Conservation (phyloP, 2,329 filamentous ascomycete species). For the Diplodia corticola region DNA sequence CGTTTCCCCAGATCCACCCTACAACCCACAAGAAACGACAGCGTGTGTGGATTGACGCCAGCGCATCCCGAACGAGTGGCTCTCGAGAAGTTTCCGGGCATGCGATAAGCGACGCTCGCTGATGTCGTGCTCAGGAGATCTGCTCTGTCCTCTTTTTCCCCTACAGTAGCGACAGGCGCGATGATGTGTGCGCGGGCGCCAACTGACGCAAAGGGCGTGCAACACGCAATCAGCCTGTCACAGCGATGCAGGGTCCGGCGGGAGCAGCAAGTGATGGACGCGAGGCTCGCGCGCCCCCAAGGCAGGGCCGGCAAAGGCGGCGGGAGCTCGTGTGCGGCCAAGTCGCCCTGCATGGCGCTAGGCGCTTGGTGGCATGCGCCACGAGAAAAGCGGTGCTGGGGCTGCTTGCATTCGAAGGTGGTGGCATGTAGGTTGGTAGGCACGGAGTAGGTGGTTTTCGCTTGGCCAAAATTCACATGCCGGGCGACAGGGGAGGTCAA, state of each 20-base stretch:
- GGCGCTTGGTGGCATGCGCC: background rate
- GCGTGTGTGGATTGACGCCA: background rate
- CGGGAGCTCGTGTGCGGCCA: background rate
- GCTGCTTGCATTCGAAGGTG: no score
- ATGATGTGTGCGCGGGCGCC: no score
- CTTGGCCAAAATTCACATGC: background rate
- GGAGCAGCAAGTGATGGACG: background rate
- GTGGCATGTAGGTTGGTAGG: no score
- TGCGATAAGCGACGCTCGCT: background rate
- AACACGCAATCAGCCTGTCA: background rate
- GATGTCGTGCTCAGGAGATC: background rate
- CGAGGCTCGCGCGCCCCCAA: background rate
- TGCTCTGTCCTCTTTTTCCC: background rate
- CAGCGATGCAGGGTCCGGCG: background rate
- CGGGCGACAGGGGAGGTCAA: background rate
- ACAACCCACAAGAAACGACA: background rate
- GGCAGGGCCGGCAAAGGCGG: background rate
- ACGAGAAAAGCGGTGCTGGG: background rate
- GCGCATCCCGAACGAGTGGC: background rate
- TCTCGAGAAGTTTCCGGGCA: no score
- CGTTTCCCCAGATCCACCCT: background rate
- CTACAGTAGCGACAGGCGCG: no score
- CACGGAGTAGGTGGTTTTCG: no score
- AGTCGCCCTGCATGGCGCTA: background rate
- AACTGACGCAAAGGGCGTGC: background rate